Evolutionary conservation across 2,329 filamentous ascomycete genomes (phyloP).

Genomic region (Stagonosporopsis rhizophila): DNA sequence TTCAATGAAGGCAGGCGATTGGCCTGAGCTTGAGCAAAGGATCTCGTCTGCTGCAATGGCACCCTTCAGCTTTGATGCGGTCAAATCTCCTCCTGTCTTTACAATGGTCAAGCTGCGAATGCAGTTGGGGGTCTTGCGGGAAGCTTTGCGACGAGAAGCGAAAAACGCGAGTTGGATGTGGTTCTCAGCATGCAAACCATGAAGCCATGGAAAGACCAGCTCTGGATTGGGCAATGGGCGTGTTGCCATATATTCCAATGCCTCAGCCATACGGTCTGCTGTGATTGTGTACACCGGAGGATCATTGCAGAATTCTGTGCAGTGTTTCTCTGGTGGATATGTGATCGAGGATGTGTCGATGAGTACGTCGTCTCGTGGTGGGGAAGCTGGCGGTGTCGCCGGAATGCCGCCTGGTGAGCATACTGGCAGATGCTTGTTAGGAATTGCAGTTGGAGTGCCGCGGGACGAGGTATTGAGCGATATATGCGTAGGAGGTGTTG

Average conservation of each 20-base stretch:
- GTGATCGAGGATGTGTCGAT: slow-evolving; percentile 72
- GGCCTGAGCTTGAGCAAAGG: slow-evolving; percentile 59
- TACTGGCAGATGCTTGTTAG: slow-evolving; percentile 89
- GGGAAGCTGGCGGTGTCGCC: slow-evolving; percentile 64
- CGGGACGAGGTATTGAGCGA: slow-evolving; percentile 64
- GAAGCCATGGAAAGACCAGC: slow-evolving; percentile 94
- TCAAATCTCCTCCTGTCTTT: slow-evolving; percentile 84
- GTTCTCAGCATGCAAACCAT: slow-evolving; percentile 89
- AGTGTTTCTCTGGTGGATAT: slow-evolving; percentile 73
- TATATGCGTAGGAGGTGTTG: slow-evolving; percentile 61
- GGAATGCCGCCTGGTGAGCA: slow-evolving; percentile 78
- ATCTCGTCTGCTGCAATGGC: slow-evolving; percentile 85
- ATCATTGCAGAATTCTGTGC: slow-evolving; percentile 57
- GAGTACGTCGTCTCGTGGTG: slow-evolving; percentile 63
- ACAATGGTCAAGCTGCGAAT: slow-evolving; percentile 84
- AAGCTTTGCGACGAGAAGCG: slow-evolving; percentile 73
- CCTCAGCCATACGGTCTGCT: slow-evolving; percentile 71
- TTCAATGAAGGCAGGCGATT: slow-evolving; percentile 72
- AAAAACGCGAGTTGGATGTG: slow-evolving; percentile 91
- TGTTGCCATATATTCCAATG: slow-evolving; percentile 76
- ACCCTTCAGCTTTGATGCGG: slow-evolving; percentile 79
- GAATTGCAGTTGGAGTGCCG: slow-evolving; percentile 67
- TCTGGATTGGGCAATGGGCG: slow-evolving; percentile 85
- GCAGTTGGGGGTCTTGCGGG: slow-evolving; percentile 75
- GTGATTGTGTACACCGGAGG: slow-evolving; percentile 76